Base-by-base conservation (phyloP, 2,329 filamentous ascomycete species). In the Proliferodiscus dingleyae region DNA sequence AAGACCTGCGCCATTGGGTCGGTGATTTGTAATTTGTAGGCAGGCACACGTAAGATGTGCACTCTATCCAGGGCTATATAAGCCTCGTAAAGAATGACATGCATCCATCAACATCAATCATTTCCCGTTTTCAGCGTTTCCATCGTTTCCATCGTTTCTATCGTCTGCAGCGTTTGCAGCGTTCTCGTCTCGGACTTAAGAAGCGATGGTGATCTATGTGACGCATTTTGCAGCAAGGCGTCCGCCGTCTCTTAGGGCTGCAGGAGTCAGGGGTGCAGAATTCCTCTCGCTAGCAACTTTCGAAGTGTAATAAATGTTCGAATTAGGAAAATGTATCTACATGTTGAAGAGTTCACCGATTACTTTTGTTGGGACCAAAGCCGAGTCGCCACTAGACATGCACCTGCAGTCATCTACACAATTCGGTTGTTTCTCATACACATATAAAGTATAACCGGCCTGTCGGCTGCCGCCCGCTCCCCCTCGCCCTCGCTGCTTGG, bases 21-120 rank as follows among this genome's bases (percentile, higher is more conserved):
- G 22, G 11, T 21, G 33, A 23, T 33, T 41, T 16, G 43, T 32
- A 43, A 47, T 46, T 46, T 41, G 46, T 46, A 42, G 32, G 42
- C 29, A 41, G 34, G 42, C 22, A 24, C 28, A 24, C 11, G 22
- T 24, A 11, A 36, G 26, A 37, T 23, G 9, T 30, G 23, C 29
- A 24, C 22, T 38, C 10, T 18, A 15, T 10, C 26, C 24, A n/a
- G 34, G 34, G 11, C 21, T 22, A 22, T 7, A 24, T 37, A 24
- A n/a, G 15, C 10, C 18, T 37, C 18, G 34, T 37, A 37, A 18
- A 37, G 21, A 37, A 37, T 37, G 34, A 37, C 34, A 37, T 22
- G 11, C 10, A 23, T 15, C 9, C 5, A 8, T n/a, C 19, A 37
- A 10, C 19, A 15, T 13, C 16, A 34, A 34, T 34, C n/a, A 34